Percentiles rank a stretch among this genome's conserved stretches.
phyloP scores from a whole-genome alignment of 176 grass and related monocot species.

The Phoenix dactylifera region DNA sequence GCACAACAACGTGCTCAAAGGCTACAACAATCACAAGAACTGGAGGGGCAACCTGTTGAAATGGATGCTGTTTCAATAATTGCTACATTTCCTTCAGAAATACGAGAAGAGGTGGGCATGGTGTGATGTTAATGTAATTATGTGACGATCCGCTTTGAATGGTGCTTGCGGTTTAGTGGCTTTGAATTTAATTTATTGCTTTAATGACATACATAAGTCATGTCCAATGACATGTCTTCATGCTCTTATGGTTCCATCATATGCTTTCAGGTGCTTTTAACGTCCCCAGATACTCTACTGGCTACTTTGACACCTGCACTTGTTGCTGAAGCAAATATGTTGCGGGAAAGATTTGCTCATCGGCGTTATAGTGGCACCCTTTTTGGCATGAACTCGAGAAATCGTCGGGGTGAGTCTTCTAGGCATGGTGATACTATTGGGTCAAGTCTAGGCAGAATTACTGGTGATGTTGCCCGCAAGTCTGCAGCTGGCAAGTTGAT shows the following conservation, averaged over 20 bases:
- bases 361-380: conserved; percentile 58
- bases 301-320: conserved; percentile 87
- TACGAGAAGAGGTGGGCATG: conserved; percentile 79
- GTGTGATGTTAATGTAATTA: background rate
- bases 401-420: conserved; percentile 79
- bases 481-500: conserved; percentile 51
- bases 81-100: conserved; percentile 94
- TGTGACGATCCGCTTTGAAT: background rate
- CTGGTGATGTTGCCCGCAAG: conserved; percentile 53
- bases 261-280: conserved; percentile 76
- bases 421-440: conserved; percentile 45
- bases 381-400: conserved; percentile 85
- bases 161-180: too few relatives aligned
- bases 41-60: conserved; percentile 95
- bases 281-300: conserved; percentile 91
- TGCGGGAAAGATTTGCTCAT: conserved; percentile 96
- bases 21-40: conserved; percentile 73
- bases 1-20: conserved; percentile 89
- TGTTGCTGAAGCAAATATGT: conserved; percentile 97
- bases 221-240: too few relatives aligned
- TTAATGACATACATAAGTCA: too few relatives aligned
- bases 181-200: too few relatives aligned
- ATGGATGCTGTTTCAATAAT: conserved; percentile 99
- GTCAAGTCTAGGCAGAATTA: conserved; percentile 44
- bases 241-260: too few relatives aligned